Base-by-base conservation (phyloP, 352 stramenopile species). In the Globisporangium ultimum region DNA sequence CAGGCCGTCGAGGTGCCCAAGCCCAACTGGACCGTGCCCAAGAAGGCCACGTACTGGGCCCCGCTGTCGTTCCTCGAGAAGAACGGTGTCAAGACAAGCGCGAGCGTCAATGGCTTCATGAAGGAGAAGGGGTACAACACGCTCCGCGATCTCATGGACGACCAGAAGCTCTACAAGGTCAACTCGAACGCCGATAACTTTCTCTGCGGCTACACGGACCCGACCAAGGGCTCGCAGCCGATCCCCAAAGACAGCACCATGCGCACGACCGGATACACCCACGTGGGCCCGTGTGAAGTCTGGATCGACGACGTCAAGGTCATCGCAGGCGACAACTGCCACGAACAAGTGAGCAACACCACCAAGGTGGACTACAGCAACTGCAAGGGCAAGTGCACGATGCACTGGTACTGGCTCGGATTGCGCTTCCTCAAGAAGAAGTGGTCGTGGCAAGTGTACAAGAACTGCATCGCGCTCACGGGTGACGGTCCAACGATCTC, bases 381-480 rank as follows among this genome's bases (percentile, higher is more conserved):
- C 46, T 84, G 77, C 53, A 71, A 72, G 38, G 59, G 74, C 17
- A 49, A 42, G 41, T 87, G 77, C 55, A 74, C 49, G 43, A 64
- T 87, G 38, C 61, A 55, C 41, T 87, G 74, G 72, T 86, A 80
- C 58, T 86, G 76, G 76, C 73, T 86, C 34, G 73, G 73, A 20
- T 58, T 86, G 53, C 76, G 76, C 32, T 86, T 74, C 58, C 48
- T 75, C 42, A 67, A 80, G 36, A 67, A 68, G 38, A 59, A 68
- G 9, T 86, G 79, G 64, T 86, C 76, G 56, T 86, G 76, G 76
- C 76, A 86, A 52, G 73, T 86, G 41, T 86, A 80, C 66, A 86
- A 86, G 64, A 79, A 81, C 66, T 86, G 76, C 52, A 58, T 63
- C 46, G 49, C 56, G 34, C 51, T 60, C 34, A 58, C 49, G 41